These are phyloP conservation scores for Paramarasmius palmivorus DNA, from an alignment of 1,284 basidiomycete species.

Conservation along the genomic window DNA sequence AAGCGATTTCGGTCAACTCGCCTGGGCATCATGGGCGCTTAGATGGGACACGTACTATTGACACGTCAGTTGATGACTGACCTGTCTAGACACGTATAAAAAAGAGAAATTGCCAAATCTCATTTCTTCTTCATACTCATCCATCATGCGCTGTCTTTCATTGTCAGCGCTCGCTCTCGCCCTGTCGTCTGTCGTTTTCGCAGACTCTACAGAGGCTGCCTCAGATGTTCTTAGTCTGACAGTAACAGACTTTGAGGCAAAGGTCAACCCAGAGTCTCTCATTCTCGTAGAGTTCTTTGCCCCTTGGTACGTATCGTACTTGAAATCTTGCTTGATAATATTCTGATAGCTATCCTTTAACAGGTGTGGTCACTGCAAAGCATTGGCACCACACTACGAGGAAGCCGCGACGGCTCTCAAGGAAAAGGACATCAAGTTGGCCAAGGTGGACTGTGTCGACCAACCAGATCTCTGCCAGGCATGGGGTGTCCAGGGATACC, in stretches of 20 bases:
- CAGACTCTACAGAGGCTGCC: conserved; percentile 55
- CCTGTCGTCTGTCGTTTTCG: conserved; percentile 54
- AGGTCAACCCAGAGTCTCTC: conserved; percentile 72
- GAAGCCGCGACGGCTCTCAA: conserved; percentile 94
- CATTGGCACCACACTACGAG: conserved; percentile 92
- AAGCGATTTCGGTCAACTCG: not conserved
- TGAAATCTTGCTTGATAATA: conserved; percentile 1
- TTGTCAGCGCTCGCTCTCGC: conserved; percentile 51
- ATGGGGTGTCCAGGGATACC: conserved; percentile 89
- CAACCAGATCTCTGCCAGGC: conserved; percentile 84
- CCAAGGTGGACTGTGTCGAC: conserved; percentile 95
- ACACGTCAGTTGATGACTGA: conserved; percentile 24
- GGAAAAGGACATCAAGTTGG: conserved; percentile 86
- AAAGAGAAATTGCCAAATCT: conserved; percentile 14
- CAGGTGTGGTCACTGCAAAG: conserved; percentile 92
- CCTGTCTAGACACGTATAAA: conserved; percentile 5
- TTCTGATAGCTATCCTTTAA: not conserved
- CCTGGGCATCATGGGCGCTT: not conserved
- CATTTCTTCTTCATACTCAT: conserved; percentile 22
- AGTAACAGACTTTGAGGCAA: conserved; percentile 67
- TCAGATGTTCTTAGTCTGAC: conserved; percentile 88
- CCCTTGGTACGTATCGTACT: not conserved
- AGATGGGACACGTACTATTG: conserved; percentile 9
- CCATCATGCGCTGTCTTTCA: conserved; percentile 64
- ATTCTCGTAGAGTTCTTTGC: conserved; percentile 93